Evolutionary conservation across 208 protist species (phyloP).

Genomic region (Trypanosoma congolense): DNA sequence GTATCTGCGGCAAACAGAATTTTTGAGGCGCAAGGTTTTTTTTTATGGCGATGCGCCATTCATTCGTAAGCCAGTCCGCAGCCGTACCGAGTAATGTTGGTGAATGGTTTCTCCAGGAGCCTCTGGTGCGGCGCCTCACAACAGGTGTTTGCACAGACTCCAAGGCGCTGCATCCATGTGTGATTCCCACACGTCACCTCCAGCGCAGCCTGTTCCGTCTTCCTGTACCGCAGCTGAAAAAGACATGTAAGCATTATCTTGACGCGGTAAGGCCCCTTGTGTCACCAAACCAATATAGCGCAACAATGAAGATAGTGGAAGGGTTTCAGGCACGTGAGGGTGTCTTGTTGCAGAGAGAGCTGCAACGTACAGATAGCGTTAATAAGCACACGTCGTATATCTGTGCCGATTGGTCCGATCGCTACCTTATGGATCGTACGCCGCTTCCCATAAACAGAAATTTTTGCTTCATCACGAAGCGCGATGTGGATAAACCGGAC

Average conservation of each 20-base stretch:
- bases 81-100: conserved; percentile 6
- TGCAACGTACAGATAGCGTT: conserved; percentile 63
- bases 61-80: conserved; percentile 2
- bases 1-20: no score
- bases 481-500: conserved; percentile 49
- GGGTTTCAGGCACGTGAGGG: conserved; percentile 54
- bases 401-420: conserved; percentile 74
- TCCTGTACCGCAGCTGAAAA: conserved; percentile 55
- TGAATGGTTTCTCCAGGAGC: conserved; percentile 12
- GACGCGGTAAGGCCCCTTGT: conserved; percentile 48
- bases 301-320: conserved; percentile 32
- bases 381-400: conserved; percentile 88
- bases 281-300: conserved; percentile 33
- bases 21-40: no score
- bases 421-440: conserved; percentile 39
- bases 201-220: conserved; percentile 79
- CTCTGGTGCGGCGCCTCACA: conserved; percentile 1
- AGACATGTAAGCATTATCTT: conserved; percentile 51
- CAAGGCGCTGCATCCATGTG: conserved; percentile 20
- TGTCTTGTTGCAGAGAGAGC: conserved; percentile 52
- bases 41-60: conserved; percentile 12
- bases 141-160: conserved; percentile 12
- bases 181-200: conserved; percentile 72
- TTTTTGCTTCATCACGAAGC: conserved; percentile 42
- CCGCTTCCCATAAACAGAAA: conserved; percentile 69